Percentiles rank a stretch among this genome's conserved stretches.
Conservation (phyloP, 2,329 filamentous ascomycete species). For the Dothideomycetes sp. region DNA sequence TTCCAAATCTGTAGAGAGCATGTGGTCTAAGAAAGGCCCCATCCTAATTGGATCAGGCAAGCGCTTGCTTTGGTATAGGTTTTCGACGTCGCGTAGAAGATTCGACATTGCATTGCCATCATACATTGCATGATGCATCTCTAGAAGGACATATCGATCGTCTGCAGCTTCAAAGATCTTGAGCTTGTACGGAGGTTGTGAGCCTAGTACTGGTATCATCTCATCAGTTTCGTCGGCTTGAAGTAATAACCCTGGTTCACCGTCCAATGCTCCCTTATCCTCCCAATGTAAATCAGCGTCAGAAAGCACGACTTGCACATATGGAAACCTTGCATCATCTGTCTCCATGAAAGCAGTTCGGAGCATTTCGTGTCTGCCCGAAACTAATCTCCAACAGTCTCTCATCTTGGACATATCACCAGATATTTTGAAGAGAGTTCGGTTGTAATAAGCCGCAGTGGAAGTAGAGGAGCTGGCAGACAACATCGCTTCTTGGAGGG, state of each 20-base stretch:
- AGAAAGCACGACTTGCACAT: slow-evolving; percentile 60
- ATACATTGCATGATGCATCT: slow-evolving; percentile 74
- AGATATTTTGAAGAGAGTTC: slow-evolving; percentile 51
- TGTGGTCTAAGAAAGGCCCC: slow-evolving; percentile 50
- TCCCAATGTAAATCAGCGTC: slow-evolving; percentile 34
- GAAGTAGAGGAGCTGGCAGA: slow-evolving; percentile 39
- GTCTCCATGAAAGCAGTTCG: slow-evolving; percentile 66
- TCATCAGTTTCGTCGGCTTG: slow-evolving; percentile 14
- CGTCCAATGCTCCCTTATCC: slow-evolving; percentile 6
- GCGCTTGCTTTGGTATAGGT: slow-evolving; percentile 34
- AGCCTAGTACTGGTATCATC: background rate
- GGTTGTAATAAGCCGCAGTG: slow-evolving; percentile 58
- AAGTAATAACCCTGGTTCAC: background rate
- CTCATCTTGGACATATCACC: slow-evolving; percentile 41
- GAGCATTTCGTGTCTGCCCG: slow-evolving; percentile 61
- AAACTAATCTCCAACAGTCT: slow-evolving; percentile 51
- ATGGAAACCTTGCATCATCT: slow-evolving; percentile 47
- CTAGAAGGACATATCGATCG: slow-evolving; percentile 31
- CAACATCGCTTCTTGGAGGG: slow-evolving; percentile 81
- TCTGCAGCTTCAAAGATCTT: slow-evolving; percentile 14
- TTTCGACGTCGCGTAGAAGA: slow-evolving; percentile 61
- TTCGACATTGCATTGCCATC: slow-evolving; percentile 67
- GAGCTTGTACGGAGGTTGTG: slow-evolving; percentile 22
- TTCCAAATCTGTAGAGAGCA: slow-evolving; percentile 38
- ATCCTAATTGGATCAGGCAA: slow-evolving; percentile 47